These are phyloP conservation scores for Apostasia shenzhenica DNA, from an alignment of 106 monocot species.

Conservation along the genomic window DNA sequence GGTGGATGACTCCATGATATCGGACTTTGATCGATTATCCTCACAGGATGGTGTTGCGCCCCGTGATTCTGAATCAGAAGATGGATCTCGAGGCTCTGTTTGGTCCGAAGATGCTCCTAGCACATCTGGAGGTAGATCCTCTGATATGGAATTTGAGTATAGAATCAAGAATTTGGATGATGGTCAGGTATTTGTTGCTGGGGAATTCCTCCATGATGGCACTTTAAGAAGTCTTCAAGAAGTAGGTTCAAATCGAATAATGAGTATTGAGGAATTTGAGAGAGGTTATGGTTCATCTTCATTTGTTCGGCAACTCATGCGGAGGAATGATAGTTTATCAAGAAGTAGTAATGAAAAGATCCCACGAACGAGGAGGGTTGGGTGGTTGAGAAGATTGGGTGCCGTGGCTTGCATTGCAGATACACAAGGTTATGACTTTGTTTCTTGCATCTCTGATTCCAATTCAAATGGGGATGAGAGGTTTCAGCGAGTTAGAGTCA, in stretches of 20 bases:
- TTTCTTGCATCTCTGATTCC: slow-evolving; percentile 7
- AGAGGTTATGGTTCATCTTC: slow-evolving; percentile 29
- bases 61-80: slow-evolving; percentile 19
- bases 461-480: slow-evolving; percentile 3
- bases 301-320: slow-evolving; percentile 34
- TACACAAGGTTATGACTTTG: slow-evolving; percentile 19
- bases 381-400: slow-evolving; percentile 65
- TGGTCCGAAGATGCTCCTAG: slow-evolving; percentile 17
- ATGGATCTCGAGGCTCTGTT: slow-evolving; percentile 11
- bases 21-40: slow-evolving; percentile 16
- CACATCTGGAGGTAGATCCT: slow-evolving; percentile 11
- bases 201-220: slow-evolving; percentile 20
- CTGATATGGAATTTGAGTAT: slow-evolving; percentile 12
- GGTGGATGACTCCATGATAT: background rate
- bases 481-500: slow-evolving; percentile 36
- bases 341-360: slow-evolving; percentile 13
- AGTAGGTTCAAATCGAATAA: slow-evolving; percentile 21
- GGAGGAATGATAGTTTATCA: slow-evolving; percentile 21
- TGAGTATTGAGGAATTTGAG: slow-evolving; percentile 16
- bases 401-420: slow-evolving; percentile 43
- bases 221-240: slow-evolving; percentile 18
- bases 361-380: slow-evolving; percentile 21
- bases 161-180: slow-evolving; percentile 45
- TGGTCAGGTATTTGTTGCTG: slow-evolving; percentile 23
- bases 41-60: slow-evolving; percentile 19